These are phyloP conservation scores for Baorangia bicolor DNA, from an alignment of 768 basidiomycete species.

Conservation along the genomic window DNA sequence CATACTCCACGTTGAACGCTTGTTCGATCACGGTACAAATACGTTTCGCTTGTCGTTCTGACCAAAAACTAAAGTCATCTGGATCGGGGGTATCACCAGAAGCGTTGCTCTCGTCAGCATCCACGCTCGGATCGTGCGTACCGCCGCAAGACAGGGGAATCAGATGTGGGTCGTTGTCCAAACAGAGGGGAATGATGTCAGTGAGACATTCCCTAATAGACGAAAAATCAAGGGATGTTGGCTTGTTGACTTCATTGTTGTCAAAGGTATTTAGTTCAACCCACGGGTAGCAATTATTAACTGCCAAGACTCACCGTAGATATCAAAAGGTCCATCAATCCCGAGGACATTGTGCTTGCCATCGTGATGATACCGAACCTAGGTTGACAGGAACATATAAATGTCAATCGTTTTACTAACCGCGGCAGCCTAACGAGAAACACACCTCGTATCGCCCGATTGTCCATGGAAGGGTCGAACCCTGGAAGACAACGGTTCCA, in stretches of 20 bases:
- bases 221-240: slow-evolving; percentile 57
- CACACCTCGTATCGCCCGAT: slow-evolving; percentile 77
- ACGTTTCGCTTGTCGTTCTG: slow-evolving; percentile 82
- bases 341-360: slow-evolving; percentile 97
- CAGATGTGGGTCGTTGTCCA: slow-evolving; percentile 82
- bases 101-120: slow-evolving; percentile 4
- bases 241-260: slow-evolving; percentile 61
- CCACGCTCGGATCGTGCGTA: slow-evolving; percentile 19
- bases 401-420: not conserved
- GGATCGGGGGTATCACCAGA: slow-evolving; percentile 56
- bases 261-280: not conserved
- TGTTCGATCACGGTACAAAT: slow-evolving; percentile 79
- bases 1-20: slow-evolving; percentile 86
- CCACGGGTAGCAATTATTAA: not conserved
- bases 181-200: slow-evolving; percentile 79
- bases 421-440: not conserved
- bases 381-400: not conserved
- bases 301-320: slow-evolving; percentile 63
- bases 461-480: slow-evolving; percentile 82
- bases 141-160: slow-evolving; percentile 68
- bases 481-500: slow-evolving; percentile 74
- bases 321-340: slow-evolving; percentile 80
- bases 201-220: slow-evolving; percentile 66
- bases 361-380: slow-evolving; percentile 93
- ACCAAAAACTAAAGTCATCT: slow-evolving; percentile 96